Percentiles rank a stretch among this genome's conserved stretches.
Evolutionary conservation across 169 alveolate genomes (phyloP).

Genomic region (Perkinsus marinus): DNA sequence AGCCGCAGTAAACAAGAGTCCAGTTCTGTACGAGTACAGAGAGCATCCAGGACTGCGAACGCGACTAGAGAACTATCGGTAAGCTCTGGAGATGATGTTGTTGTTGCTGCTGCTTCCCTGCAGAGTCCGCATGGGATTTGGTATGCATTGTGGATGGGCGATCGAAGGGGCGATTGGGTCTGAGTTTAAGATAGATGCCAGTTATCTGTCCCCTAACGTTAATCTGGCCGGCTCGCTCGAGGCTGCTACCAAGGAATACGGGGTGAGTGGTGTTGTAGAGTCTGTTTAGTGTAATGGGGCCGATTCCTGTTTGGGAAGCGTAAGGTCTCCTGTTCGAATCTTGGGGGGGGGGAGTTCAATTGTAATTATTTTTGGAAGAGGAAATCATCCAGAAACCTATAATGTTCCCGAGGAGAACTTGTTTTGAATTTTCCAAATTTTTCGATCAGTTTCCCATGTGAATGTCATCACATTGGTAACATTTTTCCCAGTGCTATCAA

Average conservation of each 20-base stretch:
- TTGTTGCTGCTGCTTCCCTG: neutral
- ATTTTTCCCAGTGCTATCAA: too few relatives aligned
- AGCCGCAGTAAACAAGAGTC: constrained; percentile 26
- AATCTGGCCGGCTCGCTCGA: constrained; percentile 49
- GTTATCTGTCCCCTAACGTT: constrained; percentile 71
- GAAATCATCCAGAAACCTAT: too few relatives aligned
- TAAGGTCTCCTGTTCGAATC: neutral
- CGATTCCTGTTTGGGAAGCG: neutral
- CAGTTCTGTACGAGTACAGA: constrained; percentile 16
- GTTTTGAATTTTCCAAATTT: too few relatives aligned
- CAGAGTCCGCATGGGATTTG: constrained; percentile 66
- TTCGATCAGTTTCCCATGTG: too few relatives aligned
- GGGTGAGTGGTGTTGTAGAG: constrained; percentile 7
- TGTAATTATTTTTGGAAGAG: too few relatives aligned
- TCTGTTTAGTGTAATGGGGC: neutral
- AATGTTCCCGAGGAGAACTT: too few relatives aligned
- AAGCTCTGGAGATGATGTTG: neutral
- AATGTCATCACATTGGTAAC: too few relatives aligned
- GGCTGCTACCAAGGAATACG: constrained; percentile 22
- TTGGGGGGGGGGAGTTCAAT: neutral
- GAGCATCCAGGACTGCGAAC: neutral
- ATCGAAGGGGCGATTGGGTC: constrained; percentile 81
- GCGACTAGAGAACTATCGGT: neutral
- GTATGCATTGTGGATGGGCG: constrained; percentile 79
- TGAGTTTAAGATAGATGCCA: constrained; percentile 71